A percentile compares a stretch with the other conserved stretches of the same genome.
Conservation (phyloP, 2,329 filamentous ascomycete genomes). For the Fusarium nodosum region DNA sequence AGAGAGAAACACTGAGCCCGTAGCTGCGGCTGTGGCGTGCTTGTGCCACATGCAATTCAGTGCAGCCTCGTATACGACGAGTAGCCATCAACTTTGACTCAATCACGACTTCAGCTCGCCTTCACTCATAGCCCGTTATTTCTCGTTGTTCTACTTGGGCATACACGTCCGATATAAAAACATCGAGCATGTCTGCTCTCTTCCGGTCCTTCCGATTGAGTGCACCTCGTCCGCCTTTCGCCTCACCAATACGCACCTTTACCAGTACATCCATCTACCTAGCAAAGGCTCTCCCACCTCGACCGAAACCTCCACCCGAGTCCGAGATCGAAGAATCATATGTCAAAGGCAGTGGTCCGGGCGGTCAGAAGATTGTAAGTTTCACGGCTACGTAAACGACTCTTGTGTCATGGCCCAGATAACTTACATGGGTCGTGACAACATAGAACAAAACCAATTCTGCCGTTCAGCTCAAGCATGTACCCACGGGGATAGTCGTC, state of each 20-base stretch:
- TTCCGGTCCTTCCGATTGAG: slow-evolving; percentile 22
- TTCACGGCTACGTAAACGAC: neutral
- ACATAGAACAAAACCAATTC: slow-evolving; percentile 93
- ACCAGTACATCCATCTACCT: slow-evolving; percentile 50
- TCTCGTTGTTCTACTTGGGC: neutral
- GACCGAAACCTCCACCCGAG: slow-evolving; percentile 79
- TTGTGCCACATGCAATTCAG: slow-evolving; percentile 26
- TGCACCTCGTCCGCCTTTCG: slow-evolving; percentile 1
- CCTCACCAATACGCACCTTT: slow-evolving; percentile 48
- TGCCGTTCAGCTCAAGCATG: slow-evolving; percentile 91
- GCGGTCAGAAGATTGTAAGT: slow-evolving; percentile 90
- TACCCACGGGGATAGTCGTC: slow-evolving; percentile 90
- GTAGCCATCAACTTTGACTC: slow-evolving; percentile 21
- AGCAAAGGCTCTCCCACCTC: slow-evolving; percentile 76
- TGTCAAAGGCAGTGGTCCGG: slow-evolving; percentile 91
- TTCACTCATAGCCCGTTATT: neutral
- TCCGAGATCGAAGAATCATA: slow-evolving; percentile 86
- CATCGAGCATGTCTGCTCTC: slow-evolving; percentile 25
- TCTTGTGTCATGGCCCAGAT: neutral
- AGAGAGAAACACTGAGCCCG: neutral
- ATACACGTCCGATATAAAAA: neutral
- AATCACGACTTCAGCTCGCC: slow-evolving; percentile 10
- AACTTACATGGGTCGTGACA: slow-evolving; percentile 16
- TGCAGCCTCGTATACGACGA: slow-evolving; percentile 20
- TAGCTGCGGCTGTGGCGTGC: slow-evolving; percentile 34